Evolutionary conservation across 1,284 basidiomycete genomes (phyloP).

Genomic region (Leccinum colubrinum): DNA sequence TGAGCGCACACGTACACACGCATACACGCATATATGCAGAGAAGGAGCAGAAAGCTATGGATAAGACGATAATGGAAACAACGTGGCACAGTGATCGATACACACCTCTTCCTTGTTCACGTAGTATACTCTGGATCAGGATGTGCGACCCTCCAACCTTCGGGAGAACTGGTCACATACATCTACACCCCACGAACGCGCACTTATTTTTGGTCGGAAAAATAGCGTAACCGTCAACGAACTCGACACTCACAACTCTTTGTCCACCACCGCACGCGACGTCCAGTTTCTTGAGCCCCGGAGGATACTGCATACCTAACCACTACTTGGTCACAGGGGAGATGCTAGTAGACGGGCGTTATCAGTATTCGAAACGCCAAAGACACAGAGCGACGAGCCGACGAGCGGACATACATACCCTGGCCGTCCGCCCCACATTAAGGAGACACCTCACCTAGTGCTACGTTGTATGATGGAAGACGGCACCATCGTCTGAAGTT

Average conservation of each 20-base stretch:
- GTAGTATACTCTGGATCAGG: constrained; percentile 29
- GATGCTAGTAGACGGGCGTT: too few species aligned
- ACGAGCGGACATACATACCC: too few species aligned
- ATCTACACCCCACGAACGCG: too few species aligned
- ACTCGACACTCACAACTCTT: constrained; percentile 9
- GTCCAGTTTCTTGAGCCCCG: constrained; percentile 11
- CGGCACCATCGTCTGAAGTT: too few species aligned
- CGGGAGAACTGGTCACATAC: too few species aligned
- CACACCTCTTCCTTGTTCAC: constrained; percentile 24
- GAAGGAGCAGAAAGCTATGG: too few species aligned
- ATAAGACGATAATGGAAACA: too few species aligned
- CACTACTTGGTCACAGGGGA: background rate
- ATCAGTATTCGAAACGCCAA: too few species aligned
- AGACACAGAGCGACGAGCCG: too few species aligned
- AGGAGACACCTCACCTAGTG: too few species aligned
- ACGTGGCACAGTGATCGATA: background rate
- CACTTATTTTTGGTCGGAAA: background rate
- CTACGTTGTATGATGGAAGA: too few species aligned
- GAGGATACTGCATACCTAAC: constrained; percentile 18
- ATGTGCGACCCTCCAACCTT: constrained; percentile 27
- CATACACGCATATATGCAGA: background rate
- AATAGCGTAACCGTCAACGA: background rate
- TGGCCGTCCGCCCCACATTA: too few species aligned
- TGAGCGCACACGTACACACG: background rate
- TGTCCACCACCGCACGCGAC: background rate